These are phyloP conservation scores for Spirogloea muscicola DNA, from an alignment of 139 green algal genomes.

Conservation along the genomic window DNA sequence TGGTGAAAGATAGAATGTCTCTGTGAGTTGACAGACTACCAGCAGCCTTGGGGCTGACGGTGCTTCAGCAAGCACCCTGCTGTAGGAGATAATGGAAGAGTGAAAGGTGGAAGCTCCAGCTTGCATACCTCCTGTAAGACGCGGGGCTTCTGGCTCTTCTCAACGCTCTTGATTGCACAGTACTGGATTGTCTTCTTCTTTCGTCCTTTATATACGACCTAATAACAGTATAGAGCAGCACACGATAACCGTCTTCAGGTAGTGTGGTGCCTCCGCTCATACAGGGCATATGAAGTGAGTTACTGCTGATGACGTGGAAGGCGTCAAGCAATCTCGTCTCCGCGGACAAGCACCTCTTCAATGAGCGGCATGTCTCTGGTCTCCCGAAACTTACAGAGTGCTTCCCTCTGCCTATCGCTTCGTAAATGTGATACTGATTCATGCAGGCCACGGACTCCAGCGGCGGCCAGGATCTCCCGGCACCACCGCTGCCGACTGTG, in stretches of 20 bases:
- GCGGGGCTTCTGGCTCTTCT: slow-evolving; percentile 75
- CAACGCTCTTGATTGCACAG: slow-evolving; percentile 89
- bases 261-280: neutral
- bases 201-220: slow-evolving; percentile 86
- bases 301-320: neutral
- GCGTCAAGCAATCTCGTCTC: neutral
- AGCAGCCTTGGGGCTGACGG: too few relatives aligned
- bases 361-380: neutral
- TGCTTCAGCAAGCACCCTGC: too few relatives aligned
- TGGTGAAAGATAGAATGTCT: too few relatives aligned
- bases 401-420: slow-evolving; percentile 83
- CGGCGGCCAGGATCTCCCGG: too few relatives aligned
- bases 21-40: too few relatives aligned
- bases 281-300: neutral
- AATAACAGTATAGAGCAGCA: slow-evolving; percentile 9
- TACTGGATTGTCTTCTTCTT: slow-evolving; percentile 92
- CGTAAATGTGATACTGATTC: slow-evolving; percentile 73
- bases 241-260: neutral
- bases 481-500: too few relatives aligned
- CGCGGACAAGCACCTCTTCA: neutral
- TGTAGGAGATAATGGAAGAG: too few relatives aligned
- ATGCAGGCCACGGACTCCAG: too few relatives aligned
- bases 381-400: slow-evolving; percentile 64
- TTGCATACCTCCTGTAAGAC: slow-evolving; percentile 86
- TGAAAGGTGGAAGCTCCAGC: too few relatives aligned